Evolutionary conservation across 2,329 filamentous ascomycete genomes (phyloP), one percentile per base, ranked within the genome.

Genomic region (Fusarium fujikuroi): DNA sequence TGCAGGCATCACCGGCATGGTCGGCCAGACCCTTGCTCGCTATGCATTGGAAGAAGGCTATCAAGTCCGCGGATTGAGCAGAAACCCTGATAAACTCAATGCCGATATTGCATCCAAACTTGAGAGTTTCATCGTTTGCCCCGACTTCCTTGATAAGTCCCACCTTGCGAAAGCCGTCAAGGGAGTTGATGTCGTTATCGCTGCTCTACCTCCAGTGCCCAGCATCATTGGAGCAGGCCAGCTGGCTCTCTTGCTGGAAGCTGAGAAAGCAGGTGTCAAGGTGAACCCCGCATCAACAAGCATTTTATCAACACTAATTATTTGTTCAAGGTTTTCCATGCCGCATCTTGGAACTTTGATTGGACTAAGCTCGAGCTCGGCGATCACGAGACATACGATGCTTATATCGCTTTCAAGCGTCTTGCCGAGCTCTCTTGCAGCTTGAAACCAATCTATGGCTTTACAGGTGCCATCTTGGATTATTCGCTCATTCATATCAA

Each of bases 231-330:
- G 62, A 23, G 62, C 52, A 30, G 62, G 62, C 1, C 62, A 66
- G 2, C 10, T 66, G 15, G 23, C 19, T 18, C 62, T 60, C 3
- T n/a, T 66, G 8, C 28, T 60, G 1, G 64, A 66, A 40, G 50
- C 62, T 5, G 44, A 66, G 28, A 66, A 60, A 39, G 64, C 64
- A 30, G 43, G 62, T 14, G 62, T 66, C 12, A 66, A 66, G 52
- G 52, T 66, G 19, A 15, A 3, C 16, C 19, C 34, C 36, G 23
- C 21, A 34, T 1, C 6, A 14, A 3, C 1, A 9, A 15, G 28
- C 23, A 25, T 37, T 14, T 28, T 34, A 9, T 1, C 14, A 21
- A 11, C 9, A 19, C 34, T 66, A 18, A 65, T 23, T 19, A 7
- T 4, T 5, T 9, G 8, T 18, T 32, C 9, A 16, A 66, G 63